These are phyloP conservation scores for Dendrobium huoshanense DNA, from an alignment of 106 monocot species.

Conservation along the genomic window DNA sequence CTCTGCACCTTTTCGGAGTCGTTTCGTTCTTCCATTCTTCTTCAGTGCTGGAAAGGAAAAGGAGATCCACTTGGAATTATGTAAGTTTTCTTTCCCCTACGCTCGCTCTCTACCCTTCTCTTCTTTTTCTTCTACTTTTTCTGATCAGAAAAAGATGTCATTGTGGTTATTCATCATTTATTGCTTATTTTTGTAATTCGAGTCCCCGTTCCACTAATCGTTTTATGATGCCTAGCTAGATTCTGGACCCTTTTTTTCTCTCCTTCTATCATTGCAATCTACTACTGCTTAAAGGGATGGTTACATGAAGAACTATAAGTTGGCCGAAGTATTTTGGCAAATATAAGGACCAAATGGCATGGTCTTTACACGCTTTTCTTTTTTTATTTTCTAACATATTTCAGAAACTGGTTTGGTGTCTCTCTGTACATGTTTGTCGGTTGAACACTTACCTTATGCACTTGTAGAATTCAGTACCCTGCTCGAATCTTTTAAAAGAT, in stretches of 20 bases:
- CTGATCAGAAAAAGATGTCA: not conserved
- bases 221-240: not conserved
- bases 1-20: not conserved
- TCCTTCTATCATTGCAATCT: not conserved
- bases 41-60: constrained; percentile 24
- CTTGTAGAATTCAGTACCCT: not conserved
- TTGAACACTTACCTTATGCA: not conserved
- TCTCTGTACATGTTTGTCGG: not conserved
- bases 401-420: not conserved
- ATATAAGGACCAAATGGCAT: not conserved
- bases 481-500: not conserved
- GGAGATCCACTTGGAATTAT: constrained; percentile 29
- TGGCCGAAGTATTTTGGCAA: not conserved
- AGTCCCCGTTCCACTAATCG: not conserved
- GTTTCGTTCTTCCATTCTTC: constrained; percentile 41
- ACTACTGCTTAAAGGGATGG: too few relatives aligned
- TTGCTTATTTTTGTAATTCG: not conserved
- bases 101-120: not conserved
- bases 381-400: not conserved
- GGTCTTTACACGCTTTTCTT: not conserved
- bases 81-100: constrained; percentile 6
- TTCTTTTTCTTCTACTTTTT: not conserved
- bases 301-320: not conserved
- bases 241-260: not conserved
- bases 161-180: not conserved